A percentile compares a stretch with the other conserved stretches of the same genome.
phyloP scores from a whole-genome alignment of 495 filamentous ascomycete genomes.

The Hypoxylon cercidicola region DNA sequence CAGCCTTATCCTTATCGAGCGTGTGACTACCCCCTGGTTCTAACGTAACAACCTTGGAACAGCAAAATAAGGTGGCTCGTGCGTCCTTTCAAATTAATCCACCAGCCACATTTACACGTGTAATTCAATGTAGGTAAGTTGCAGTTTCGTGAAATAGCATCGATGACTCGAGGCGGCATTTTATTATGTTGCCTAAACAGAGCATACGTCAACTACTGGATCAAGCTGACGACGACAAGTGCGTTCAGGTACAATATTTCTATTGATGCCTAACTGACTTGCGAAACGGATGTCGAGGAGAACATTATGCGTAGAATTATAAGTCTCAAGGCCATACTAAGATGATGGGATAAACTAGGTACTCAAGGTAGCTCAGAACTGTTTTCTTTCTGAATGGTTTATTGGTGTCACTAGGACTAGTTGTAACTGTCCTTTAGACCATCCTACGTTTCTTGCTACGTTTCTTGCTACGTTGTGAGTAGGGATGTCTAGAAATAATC shows the following conservation, averaged over 20 bases:
- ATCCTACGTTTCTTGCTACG: slow-evolving; percentile 4
- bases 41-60: too few relatives aligned
- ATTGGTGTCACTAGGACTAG: neutral
- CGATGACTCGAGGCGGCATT: neutral
- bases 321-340: too few relatives aligned
- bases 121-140: neutral
- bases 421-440: slow-evolving; percentile 1
- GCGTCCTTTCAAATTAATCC: neutral
- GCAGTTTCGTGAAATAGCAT: too few relatives aligned
- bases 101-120: slow-evolving; percentile 15
- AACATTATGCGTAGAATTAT: too few relatives aligned
- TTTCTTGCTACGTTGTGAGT: slow-evolving; percentile 23
- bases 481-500: slow-evolving; percentile 27
- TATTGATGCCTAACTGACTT: slow-evolving; percentile 9
- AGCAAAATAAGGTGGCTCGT: slow-evolving; percentile 19
- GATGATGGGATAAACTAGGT: too few relatives aligned
- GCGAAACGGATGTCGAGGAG: too few relatives aligned
- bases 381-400: slow-evolving; percentile 14
- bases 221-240: slow-evolving; percentile 26
- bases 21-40: slow-evolving; percentile 36
- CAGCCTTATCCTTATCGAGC: slow-evolving; percentile 30
- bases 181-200: slow-evolving; percentile 33
- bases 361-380: neutral
- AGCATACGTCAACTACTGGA: slow-evolving; percentile 27
- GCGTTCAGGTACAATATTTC: neutral